Percentiles rank a stretch among this genome's conserved stretches.
These are phyloP conservation scores for Clavispora carvajalis DNA, from an alignment of 805 yeast species.

Conservation along the genomic window DNA sequence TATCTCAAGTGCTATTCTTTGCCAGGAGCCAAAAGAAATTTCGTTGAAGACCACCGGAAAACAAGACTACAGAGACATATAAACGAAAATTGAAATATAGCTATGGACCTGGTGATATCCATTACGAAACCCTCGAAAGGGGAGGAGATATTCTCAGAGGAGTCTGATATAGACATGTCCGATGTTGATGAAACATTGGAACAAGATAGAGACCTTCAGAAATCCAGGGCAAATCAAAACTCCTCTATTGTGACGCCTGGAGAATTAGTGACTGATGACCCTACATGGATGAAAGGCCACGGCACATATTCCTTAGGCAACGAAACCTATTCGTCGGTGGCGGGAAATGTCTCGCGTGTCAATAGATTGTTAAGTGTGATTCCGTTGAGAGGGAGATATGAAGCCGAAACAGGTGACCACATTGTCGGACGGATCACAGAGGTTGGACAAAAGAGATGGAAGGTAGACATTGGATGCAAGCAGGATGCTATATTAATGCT, in stretches of 20 bases:
- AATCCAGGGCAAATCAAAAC: conserved; percentile 6
- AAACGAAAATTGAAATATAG: not conserved
- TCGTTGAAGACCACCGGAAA: not conserved
- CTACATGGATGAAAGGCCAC: conserved; percentile 98
- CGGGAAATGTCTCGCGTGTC: conserved; percentile 83
- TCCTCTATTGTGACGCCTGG: conserved; percentile 81
- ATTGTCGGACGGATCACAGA: conserved; percentile 90
- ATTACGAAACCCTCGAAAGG: conserved; percentile 27
- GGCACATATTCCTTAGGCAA: conserved; percentile 82
- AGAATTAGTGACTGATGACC: conserved; percentile 91
- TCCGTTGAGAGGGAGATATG: conserved; percentile 82
- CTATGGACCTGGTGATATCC: conserved; percentile 24
- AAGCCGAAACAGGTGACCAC: conserved; percentile 96
- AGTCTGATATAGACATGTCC: conserved; percentile 38
- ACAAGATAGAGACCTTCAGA: conserved; percentile 12
- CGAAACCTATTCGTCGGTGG: conserved; percentile 82
- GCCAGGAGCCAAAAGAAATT: not conserved
- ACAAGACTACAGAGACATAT: not conserved
- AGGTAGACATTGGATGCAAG: conserved; percentile 92
- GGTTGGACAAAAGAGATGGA: conserved; percentile 93
- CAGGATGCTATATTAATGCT: conserved; percentile 89
- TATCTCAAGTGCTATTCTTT: not conserved
- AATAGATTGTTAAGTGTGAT: conserved; percentile 80
- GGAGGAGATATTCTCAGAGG: conserved; percentile 14
- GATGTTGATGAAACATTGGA: conserved; percentile 26